These are phyloP conservation scores for Volutella citrinella DNA, from an alignment of 2,329 filamentous ascomycete species.

Conservation along the genomic window DNA sequence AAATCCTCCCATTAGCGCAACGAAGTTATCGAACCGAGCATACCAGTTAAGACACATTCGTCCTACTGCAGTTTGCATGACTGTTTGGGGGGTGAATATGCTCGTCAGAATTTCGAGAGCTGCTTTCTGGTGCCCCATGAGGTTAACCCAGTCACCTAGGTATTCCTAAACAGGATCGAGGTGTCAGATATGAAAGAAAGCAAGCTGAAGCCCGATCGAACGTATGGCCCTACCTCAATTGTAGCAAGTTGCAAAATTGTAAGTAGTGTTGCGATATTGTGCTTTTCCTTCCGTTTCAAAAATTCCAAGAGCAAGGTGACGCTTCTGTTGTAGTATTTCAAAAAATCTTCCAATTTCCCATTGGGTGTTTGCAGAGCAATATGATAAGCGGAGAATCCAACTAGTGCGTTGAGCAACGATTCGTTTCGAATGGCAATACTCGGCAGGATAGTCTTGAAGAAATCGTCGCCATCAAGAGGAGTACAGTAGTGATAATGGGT, in stretches of 20 bases:
- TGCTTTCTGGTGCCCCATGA: constrained; percentile 89
- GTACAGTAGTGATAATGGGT: constrained; percentile 81
- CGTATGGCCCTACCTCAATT: constrained; percentile 90
- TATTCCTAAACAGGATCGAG: constrained; percentile 65
- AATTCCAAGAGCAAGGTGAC: constrained; percentile 72
- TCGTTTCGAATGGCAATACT: constrained; percentile 71
- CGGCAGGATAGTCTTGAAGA: constrained; percentile 70
- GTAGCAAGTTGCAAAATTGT: constrained; percentile 90
- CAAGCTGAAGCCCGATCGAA: no score
- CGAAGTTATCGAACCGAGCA: constrained; percentile 79
- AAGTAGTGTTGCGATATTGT: constrained; percentile 71
- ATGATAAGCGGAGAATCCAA: constrained; percentile 87
- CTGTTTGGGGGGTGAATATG: constrained; percentile 73
- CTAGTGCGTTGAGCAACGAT: constrained; percentile 79
- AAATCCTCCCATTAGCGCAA: constrained; percentile 78
- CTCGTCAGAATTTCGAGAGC: constrained; percentile 77
- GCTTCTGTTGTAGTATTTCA: constrained; percentile 87
- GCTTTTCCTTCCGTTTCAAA: constrained; percentile 67
- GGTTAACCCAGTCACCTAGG: constrained; percentile 90
- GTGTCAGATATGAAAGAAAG: constrained; percentile 12
- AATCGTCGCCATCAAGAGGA: constrained; percentile 66
- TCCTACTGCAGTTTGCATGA: constrained; percentile 67
- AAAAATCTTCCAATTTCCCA: constrained; percentile 75
- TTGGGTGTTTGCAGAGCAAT: constrained; percentile 67
- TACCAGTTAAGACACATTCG: constrained; percentile 86